Percentiles rank a stretch among this genome's conserved stretches.
Conservation (phyloP, 2,329 filamentous ascomycete species). For the Aspergillus glaucus region DNA sequence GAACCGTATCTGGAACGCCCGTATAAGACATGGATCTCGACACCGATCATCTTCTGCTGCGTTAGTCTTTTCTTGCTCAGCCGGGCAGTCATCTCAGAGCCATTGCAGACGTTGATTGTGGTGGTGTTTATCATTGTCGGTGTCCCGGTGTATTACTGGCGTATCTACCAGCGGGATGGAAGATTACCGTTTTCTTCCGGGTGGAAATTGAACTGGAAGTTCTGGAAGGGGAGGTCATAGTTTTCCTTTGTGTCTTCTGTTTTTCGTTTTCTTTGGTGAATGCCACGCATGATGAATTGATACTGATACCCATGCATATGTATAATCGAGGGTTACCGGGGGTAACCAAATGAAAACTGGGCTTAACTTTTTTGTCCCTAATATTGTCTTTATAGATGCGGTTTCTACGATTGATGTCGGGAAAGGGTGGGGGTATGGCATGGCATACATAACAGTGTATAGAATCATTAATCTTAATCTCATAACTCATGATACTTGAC, state of each 20-base stretch:
- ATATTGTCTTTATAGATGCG: too few species aligned
- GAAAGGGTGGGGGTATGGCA: not conserved
- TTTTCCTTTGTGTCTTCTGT: conserved; percentile 1
- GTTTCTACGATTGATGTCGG: not conserved
- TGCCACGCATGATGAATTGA: conserved; percentile 14
- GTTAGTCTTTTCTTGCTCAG: conserved; percentile 88
- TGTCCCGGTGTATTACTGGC: conserved; percentile 82
- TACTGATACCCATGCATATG: conserved; percentile 24
- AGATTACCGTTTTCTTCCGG: conserved; percentile 20
- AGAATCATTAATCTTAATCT: conserved; percentile 8
- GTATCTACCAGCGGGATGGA: conserved; percentile 61
- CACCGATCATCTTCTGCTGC: conserved; percentile 96
- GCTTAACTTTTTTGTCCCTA: not conserved
- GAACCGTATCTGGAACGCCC: conserved; percentile 85
- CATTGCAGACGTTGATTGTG: conserved; percentile 81
- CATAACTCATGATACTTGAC: not conserved
- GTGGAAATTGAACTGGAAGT: conserved; percentile 28
- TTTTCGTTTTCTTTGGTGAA: conserved; percentile 1
- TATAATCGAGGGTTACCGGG: conserved; percentile 7
- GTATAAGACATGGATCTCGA: conserved; percentile 94
- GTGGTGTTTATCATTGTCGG: conserved; percentile 77
- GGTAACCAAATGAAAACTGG: conserved; percentile 1
- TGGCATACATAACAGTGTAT: not conserved
- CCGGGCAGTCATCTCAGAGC: conserved; percentile 82
- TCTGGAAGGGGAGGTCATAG: conserved; percentile 29